Evolutionary conservation across 164 flowering plant genomes (phyloP).

Genomic region (Hamamelis virginiana): DNA sequence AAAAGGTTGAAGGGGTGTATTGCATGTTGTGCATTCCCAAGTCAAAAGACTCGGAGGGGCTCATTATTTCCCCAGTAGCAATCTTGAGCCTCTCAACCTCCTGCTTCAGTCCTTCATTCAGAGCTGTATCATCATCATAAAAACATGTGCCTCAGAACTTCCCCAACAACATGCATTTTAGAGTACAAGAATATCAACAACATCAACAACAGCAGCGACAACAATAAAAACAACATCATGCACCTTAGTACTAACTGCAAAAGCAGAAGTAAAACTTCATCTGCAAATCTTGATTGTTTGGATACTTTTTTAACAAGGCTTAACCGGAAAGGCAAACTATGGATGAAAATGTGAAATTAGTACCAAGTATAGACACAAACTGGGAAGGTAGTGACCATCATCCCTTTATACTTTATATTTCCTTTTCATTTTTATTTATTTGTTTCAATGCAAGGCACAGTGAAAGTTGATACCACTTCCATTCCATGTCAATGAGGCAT

Average conservation of each 20-base stretch:
- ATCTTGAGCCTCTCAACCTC: slow-evolving; percentile 57
- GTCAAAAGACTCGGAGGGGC: slow-evolving; percentile 43
- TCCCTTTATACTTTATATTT: background rate
- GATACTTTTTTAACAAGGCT: too few species aligned
- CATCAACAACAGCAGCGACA: too few species aligned
- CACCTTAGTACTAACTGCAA: too few species aligned
- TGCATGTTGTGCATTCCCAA: slow-evolving; percentile 59
- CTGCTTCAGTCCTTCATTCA: slow-evolving; percentile 56
- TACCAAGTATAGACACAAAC: background rate
- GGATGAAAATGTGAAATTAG: too few species aligned
- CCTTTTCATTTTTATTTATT: background rate
- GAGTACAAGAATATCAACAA: background rate
- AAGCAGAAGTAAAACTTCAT: too few species aligned
- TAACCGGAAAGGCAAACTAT: background rate
- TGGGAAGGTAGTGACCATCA: background rate
- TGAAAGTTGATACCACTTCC: background rate
- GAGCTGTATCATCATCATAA: slow-evolving; percentile 29
- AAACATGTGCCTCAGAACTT: background rate
- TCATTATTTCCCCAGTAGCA: slow-evolving; percentile 46
- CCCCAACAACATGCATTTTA: background rate
- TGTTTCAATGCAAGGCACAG: background rate
- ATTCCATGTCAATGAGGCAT: background rate
- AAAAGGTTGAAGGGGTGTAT: slow-evolving; percentile 35
- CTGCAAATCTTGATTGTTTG: too few species aligned
- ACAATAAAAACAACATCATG: too few species aligned